Evolutionary conservation across 2,329 filamentous ascomycete genomes (phyloP), one percentile per base, ranked within the genome.

Genomic region (Emergomyces pasteurianus): DNA sequence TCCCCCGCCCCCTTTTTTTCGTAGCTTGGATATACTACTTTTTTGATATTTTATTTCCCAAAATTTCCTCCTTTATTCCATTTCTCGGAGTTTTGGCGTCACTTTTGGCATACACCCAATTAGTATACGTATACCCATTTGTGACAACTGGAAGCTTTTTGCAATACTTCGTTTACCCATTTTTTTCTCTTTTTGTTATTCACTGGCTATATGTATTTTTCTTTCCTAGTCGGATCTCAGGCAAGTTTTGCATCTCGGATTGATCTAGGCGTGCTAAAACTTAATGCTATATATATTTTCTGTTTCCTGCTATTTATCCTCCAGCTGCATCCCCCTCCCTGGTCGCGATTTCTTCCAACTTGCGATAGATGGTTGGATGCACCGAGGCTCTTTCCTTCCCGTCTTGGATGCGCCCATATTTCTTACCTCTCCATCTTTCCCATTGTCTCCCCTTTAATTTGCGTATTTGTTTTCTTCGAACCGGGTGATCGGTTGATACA

Each of bases 61-160:
- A n/a, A 18, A 52, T 7, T 14, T 18, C 26, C 12, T 9, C 26
- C 34, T 26, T 47, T 52, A 54, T 21, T 54, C 31, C 21, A 21
- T 14, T 28, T 58, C 12, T 21, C 28, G 21, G 3, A 8, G 16
- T n/a, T 34, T n/a, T 43, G 16, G 55, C 18, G 26, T 21, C 21
- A n/a, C n/a, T 7, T 26, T 43, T n/a, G 28, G 52, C 28, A 16
- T 14, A 54, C 28, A 23, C 34, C 28, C 38, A 28, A 43, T 28
- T 7, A 47, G 38, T 28, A 58, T 58, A 46, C 55, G 38, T 23
- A 58, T 56, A 58, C 55, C 38, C 38, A 58, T 58, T 58, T 58
- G 31, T n/a, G n/a, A 34, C 28, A 58, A 23, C 4, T 23, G 46
- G 18, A 23, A 16, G 38, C n/a, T 18, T 56, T n/a, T 43, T 43